Percentiles rank a stretch among this genome's conserved stretches.
These are phyloP conservation scores for Penicillium sp. DNA, from an alignment of 2,329 filamentous ascomycete species.

Conservation along the genomic window DNA sequence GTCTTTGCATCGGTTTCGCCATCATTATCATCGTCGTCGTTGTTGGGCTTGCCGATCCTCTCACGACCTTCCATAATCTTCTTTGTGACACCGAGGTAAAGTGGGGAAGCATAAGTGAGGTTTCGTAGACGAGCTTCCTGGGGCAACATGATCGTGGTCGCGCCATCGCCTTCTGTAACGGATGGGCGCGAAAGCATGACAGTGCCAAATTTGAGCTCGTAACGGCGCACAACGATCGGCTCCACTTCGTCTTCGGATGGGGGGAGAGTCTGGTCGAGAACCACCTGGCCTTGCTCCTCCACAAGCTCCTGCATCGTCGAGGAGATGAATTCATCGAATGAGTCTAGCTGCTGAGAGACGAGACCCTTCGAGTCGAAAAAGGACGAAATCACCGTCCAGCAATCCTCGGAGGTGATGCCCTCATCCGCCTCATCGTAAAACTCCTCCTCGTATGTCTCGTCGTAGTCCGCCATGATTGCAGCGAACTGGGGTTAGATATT, in stretches of 20 bases:
- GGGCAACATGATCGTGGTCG: conserved; percentile 78
- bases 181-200: conserved; percentile 86
- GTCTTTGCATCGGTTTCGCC: conserved; percentile 51
- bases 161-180: conserved; percentile 89
- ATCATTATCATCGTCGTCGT: conserved; percentile 55
- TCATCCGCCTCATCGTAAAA: conserved; percentile 68
- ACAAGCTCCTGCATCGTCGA: conserved; percentile 94
- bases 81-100: conserved; percentile 86
- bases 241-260: conserved; percentile 69
- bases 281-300: conserved; percentile 84
- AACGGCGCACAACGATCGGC: conserved; percentile 81
- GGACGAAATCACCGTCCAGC: conserved; percentile 94
- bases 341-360: conserved; percentile 96
- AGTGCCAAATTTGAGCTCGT: conserved; percentile 91
- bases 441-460: conserved; percentile 67
- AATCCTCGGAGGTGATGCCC: conserved; percentile 91
- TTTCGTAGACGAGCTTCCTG: conserved; percentile 96
- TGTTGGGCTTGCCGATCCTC: conserved; percentile 66
- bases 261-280: conserved; percentile 89
- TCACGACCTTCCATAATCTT: conserved; percentile 82
- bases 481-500: conserved; percentile 4
- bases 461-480: conserved; percentile 55
- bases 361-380: conserved; percentile 97
- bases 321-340: conserved; percentile 94
- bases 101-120: conserved; percentile 87